phyloP scores from a whole-genome alignment of 2,329 filamentous ascomycete genomes.

The Fusarium subtropicale region DNA sequence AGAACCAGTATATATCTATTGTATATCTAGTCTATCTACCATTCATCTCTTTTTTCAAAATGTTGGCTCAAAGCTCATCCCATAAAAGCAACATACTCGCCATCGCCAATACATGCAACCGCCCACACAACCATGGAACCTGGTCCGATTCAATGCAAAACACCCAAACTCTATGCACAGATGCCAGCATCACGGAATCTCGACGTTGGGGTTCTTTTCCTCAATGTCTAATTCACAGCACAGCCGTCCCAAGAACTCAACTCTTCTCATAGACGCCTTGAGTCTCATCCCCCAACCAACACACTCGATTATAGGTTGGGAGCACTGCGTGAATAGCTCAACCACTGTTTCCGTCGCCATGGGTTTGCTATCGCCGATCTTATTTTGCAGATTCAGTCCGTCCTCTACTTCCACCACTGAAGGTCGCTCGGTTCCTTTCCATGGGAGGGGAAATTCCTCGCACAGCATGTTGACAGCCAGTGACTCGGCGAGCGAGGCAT shows the following conservation, averaged over 20 bases:
- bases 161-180: conserved; percentile 31
- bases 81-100: conserved; percentile 19
- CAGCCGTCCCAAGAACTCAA: conserved; percentile 43
- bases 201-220: conserved; percentile 37
- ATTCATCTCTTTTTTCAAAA: conserved; percentile 1
- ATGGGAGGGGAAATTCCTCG: conserved; percentile 44
- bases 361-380: conserved; percentile 36
- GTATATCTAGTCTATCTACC: conserved; percentile 9
- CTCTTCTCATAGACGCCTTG: conserved; percentile 41
- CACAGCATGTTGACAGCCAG: conserved; percentile 45
- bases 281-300: conserved; percentile 41
- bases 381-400: conserved; percentile 39
- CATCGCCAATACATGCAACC: conserved; percentile 16
- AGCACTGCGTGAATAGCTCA: conserved; percentile 43
- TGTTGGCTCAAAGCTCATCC: conserved; percentile 19
- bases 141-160: neutral
- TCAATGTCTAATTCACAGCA: conserved; percentile 46
- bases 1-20: conserved; percentile 12
- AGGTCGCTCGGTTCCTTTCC: conserved; percentile 38
- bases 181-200: conserved; percentile 32
- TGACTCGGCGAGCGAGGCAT: conserved; percentile 38
- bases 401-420: conserved; percentile 45
- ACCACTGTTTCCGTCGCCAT: conserved; percentile 42
- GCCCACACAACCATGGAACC: neutral
- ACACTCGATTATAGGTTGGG: conserved; percentile 40